Percentiles rank a stretch among this genome's conserved stretches.
phyloP scores from a whole-genome alignment of 805 yeast genomes.

The Zygoascus ofunaensis region DNA sequence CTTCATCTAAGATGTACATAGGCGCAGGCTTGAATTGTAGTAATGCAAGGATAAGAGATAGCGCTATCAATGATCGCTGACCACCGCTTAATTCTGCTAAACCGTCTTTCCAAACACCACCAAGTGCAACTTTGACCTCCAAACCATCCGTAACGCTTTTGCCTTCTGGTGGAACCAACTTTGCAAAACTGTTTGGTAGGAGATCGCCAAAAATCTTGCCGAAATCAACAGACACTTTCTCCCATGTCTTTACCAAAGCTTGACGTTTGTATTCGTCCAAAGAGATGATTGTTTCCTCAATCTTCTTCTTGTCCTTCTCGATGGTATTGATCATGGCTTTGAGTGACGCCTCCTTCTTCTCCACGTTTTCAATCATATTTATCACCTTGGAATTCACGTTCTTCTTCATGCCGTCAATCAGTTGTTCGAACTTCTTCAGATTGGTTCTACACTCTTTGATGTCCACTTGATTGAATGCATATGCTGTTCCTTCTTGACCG shows the following conservation, averaged over 20 bases:
- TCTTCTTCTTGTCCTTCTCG: slow-evolving; percentile 80
- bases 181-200: slow-evolving; percentile 83
- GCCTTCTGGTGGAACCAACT: slow-evolving; percentile 72
- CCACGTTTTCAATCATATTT: slow-evolving; percentile 87
- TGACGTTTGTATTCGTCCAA: slow-evolving; percentile 78
- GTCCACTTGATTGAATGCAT: slow-evolving; percentile 31
- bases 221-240: slow-evolving; percentile 78
- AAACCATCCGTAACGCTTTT: slow-evolving; percentile 81
- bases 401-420: slow-evolving; percentile 61
- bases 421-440: slow-evolving; percentile 45
- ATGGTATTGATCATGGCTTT: slow-evolving; percentile 76
- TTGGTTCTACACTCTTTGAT: slow-evolving; percentile 53
- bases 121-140: slow-evolving; percentile 81
- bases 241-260: slow-evolving; percentile 75
- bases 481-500: slow-evolving; percentile 28
- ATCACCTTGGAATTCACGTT: slow-evolving; percentile 78
- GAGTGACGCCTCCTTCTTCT: slow-evolving; percentile 71
- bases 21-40: slow-evolving; percentile 97
- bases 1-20: slow-evolving; percentile 94
- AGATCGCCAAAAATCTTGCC: slow-evolving; percentile 84
- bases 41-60: slow-evolving; percentile 84
- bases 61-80: slow-evolving; percentile 87
- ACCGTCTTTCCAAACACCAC: slow-evolving; percentile 92
- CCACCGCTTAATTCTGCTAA: slow-evolving; percentile 95
- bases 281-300: slow-evolving; percentile 76